Evolutionary conservation across 805 yeast genomes (phyloP).

Genomic region (Candida michaelii): DNA sequence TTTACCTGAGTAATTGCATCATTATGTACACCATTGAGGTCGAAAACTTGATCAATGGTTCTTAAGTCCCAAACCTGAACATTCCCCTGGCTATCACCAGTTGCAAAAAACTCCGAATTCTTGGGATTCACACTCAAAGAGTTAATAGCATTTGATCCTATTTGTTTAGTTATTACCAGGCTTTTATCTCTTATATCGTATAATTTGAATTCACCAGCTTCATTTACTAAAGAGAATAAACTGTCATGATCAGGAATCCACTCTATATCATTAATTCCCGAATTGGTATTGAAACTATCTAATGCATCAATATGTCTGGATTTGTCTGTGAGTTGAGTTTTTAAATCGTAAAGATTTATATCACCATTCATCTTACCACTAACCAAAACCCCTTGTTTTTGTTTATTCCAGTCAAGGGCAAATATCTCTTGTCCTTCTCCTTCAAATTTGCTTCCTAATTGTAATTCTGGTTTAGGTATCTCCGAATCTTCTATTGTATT

Average conservation of each 20-base stretch:
- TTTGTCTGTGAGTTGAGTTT: constrained; percentile 30
- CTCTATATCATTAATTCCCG: constrained; percentile 68
- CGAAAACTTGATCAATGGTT: constrained; percentile 11
- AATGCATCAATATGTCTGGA: constrained; percentile 5
- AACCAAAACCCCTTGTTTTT: constrained; percentile 56
- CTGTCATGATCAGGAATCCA: constrained; percentile 67
- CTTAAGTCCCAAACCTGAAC: constrained; percentile 70
- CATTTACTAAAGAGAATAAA: constrained; percentile 67
- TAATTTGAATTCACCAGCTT: constrained; percentile 50
- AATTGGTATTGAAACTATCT: not conserved
- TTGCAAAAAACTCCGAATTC: constrained; percentile 57
- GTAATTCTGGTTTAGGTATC: constrained; percentile 50
- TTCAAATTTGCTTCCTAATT: constrained; percentile 39
- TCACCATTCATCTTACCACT: constrained; percentile 65
- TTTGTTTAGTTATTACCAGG: constrained; percentile 3
- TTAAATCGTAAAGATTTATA: constrained; percentile 68
- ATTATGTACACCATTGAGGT: constrained; percentile 25
- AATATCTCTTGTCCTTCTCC: constrained; percentile 50
- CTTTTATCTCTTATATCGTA: constrained; percentile 50
- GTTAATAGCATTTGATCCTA: constrained; percentile 45
- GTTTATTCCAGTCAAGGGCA: constrained; percentile 74
- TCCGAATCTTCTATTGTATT: constrained; percentile 24
- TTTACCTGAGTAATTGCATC: constrained; percentile 63
- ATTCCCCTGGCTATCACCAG: constrained; percentile 63
- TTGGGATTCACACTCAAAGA: constrained; percentile 59